Percentiles rank a stretch among this genome's conserved stretches.
phyloP scores from a whole-genome alignment of 768 basidiomycete species.

The Arthromyces matolae region DNA sequence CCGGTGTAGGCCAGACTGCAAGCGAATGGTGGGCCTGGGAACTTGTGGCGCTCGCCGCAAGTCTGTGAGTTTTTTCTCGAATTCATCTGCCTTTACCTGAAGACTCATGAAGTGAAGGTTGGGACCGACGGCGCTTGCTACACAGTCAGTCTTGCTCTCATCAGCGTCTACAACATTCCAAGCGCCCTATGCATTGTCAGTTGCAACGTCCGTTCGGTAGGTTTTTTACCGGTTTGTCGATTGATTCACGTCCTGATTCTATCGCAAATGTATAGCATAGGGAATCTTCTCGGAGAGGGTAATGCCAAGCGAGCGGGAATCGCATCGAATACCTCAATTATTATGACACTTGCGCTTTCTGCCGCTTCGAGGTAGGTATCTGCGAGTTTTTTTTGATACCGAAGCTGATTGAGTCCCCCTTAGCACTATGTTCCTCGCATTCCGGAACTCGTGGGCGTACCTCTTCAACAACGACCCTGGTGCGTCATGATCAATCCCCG shows the following conservation, averaged over 20 bases:
- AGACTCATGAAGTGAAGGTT: constrained; percentile 41
- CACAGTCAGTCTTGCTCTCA: constrained; percentile 81
- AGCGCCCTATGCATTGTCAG: constrained; percentile 76
- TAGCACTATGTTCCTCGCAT: constrained; percentile 53
- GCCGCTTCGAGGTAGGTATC: constrained; percentile 55
- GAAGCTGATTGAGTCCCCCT: not conserved
- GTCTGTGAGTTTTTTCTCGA: constrained; percentile 31
- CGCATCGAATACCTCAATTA: constrained; percentile 59
- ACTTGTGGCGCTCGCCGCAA: constrained; percentile 59
- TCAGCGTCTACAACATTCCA: constrained; percentile 78
- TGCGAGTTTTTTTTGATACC: not conserved
- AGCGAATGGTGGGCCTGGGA: constrained; percentile 99
- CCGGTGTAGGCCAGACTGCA: constrained; percentile 83
- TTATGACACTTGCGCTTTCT: constrained; percentile 64
- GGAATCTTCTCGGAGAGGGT: constrained; percentile 83
- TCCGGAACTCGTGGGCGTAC: constrained; percentile 66
- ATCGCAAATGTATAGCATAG: constrained; percentile 48
- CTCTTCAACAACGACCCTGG: constrained; percentile 70
- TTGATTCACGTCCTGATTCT: not conserved
- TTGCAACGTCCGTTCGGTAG: constrained; percentile 83
- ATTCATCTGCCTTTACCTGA: not conserved
- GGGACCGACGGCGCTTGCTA: constrained; percentile 77
- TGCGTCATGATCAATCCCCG: too few species aligned
- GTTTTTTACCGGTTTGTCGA: constrained; percentile 5
- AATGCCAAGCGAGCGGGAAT: constrained; percentile 70